Percentiles rank a stretch among this genome's conserved stretches.
Evolutionary conservation across 805 yeast species (phyloP).

Genomic region (Lipomyces japonicus): DNA sequence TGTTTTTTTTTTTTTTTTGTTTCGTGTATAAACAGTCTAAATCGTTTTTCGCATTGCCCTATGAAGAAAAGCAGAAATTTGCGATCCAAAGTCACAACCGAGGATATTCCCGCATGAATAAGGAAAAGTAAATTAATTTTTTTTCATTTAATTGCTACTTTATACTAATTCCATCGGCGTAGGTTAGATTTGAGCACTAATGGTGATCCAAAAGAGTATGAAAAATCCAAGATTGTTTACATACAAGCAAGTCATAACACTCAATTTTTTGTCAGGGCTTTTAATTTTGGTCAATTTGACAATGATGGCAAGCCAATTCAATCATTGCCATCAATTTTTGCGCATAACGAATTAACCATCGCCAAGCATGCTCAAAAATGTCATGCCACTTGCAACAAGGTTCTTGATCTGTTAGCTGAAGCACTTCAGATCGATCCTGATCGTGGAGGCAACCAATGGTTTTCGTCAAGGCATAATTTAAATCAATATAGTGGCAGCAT

Average conservation of each 20-base stretch:
- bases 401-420: constrained; percentile 55
- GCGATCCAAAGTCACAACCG: constrained; percentile 54
- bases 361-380: constrained; percentile 42
- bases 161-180: not conserved
- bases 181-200: constrained; percentile 40
- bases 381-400: constrained; percentile 46
- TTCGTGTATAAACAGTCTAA: constrained; percentile 36
- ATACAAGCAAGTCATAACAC: not conserved
- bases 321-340: constrained; percentile 53
- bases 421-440: constrained; percentile 59
- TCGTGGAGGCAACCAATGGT: constrained; percentile 50
- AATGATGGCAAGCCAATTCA: constrained; percentile 36
- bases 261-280: constrained; percentile 41
- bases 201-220: constrained; percentile 45
- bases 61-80: constrained; percentile 48
- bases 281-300: constrained; percentile 59
- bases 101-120: constrained; percentile 56
- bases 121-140: constrained; percentile 44
- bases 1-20: not conserved
- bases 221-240: not conserved
- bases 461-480: constrained; percentile 55
- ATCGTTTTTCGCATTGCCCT: constrained; percentile 51
- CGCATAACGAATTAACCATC: constrained; percentile 43
- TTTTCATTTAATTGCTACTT: not conserved
- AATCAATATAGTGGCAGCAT: constrained; percentile 56